Percentiles rank a stretch among this genome's conserved stretches.
phyloP scores from a whole-genome alignment of 768 basidiomycete genomes.

The Lanmaoa pseudosensibilis region DNA sequence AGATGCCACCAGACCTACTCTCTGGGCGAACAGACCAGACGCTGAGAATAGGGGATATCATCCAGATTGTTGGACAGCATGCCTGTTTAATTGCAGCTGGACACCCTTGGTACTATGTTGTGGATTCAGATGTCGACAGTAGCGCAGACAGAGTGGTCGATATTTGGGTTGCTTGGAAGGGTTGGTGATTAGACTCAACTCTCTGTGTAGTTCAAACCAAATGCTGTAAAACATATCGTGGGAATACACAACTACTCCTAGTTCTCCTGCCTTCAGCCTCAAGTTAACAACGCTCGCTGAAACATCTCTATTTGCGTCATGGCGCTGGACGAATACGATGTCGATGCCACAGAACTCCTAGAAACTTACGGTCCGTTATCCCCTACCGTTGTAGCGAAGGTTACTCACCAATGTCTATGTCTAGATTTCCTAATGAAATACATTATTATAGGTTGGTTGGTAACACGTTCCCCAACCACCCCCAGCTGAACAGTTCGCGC shows the following conservation, averaged over 20 bases:
- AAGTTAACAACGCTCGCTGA: not conserved
- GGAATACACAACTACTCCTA: conserved; percentile 14
- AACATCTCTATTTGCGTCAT: conserved; percentile 37
- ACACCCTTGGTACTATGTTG: conserved; percentile 81
- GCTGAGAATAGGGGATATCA: conserved; percentile 56
- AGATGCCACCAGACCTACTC: conserved; percentile 24
- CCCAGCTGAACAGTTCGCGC: conserved; percentile 5
- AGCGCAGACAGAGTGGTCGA: conserved; percentile 61
- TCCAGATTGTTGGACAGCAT: conserved; percentile 82
- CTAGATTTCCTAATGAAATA: conserved; percentile 98
- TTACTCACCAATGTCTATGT: conserved; percentile 35
- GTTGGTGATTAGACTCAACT: conserved; percentile 59
- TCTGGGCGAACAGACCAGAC: conserved; percentile 13
- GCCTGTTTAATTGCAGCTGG: conserved; percentile 81
- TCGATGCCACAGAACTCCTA: conserved; percentile 86
- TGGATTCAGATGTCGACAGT: conserved; percentile 58
- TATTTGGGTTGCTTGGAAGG: conserved; percentile 90
- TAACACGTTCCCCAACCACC: conserved; percentile 4
- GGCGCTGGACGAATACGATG: conserved; percentile 66
- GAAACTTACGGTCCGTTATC: conserved; percentile 82
- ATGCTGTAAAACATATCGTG: conserved; percentile 15
- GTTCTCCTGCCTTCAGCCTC: not conserved
- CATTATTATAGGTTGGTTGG: conserved; percentile 81
- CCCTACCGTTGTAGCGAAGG: not conserved
- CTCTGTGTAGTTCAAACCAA: not conserved